These are phyloP conservation scores for Zygosaccharomyces kombuchaensis DNA, from an alignment of 805 yeast species.

Conservation along the genomic window DNA sequence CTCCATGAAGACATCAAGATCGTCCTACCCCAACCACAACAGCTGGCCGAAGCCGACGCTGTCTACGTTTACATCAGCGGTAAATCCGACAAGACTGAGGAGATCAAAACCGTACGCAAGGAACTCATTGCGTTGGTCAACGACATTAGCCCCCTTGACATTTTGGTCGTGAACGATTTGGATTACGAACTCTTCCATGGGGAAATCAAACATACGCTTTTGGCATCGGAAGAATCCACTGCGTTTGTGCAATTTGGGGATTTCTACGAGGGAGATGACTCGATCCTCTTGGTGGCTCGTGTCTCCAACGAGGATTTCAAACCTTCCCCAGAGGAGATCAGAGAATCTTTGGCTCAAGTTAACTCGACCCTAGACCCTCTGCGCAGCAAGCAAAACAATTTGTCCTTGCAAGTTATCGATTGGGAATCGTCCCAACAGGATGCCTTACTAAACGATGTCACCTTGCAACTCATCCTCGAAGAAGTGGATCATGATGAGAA, in stretches of 20 bases:
- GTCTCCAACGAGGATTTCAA: constrained; percentile 62
- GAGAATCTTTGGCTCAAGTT: constrained; percentile 50
- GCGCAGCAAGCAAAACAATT: constrained; percentile 52
- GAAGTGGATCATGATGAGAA: constrained; percentile 36
- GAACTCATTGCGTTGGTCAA: constrained; percentile 72
- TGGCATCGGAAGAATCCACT: constrained; percentile 39
- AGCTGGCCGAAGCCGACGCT: constrained; percentile 42
- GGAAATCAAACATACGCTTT: constrained; percentile 26
- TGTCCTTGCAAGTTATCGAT: constrained; percentile 47
- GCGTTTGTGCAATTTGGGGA: constrained; percentile 57
- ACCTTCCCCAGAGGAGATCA: constrained; percentile 59
- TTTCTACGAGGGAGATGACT: constrained; percentile 41
- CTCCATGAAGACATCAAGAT: constrained; percentile 44
- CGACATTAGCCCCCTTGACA: constrained; percentile 61
- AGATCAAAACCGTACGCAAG: constrained; percentile 61
- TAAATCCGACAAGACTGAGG: constrained; percentile 41
- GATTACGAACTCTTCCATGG: constrained; percentile 42
- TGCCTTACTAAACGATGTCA: constrained; percentile 26
- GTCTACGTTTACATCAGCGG: constrained; percentile 65
- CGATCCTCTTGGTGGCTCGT: constrained; percentile 52
- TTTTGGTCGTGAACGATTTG: constrained; percentile 57
- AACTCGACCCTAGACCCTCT: constrained; percentile 51
- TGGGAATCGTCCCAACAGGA: constrained; percentile 55
- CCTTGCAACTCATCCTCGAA: constrained; percentile 26
- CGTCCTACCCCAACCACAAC: constrained; percentile 43